These are phyloP conservation scores for Leptodontidium sp. DNA, from an alignment of 2,329 filamentous ascomycete genomes.

Conservation along the genomic window DNA sequence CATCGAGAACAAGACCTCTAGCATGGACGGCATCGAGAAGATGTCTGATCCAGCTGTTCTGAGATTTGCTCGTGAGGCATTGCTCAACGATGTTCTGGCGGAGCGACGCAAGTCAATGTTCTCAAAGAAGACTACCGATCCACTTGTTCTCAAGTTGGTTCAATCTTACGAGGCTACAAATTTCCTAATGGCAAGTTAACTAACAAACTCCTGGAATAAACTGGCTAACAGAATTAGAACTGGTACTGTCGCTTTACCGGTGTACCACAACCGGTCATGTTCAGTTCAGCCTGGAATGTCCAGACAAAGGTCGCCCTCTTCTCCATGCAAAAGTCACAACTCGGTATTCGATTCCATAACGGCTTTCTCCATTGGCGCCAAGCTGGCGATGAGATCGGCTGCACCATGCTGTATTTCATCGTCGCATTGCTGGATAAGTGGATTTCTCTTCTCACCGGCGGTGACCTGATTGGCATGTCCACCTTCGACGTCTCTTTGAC, in stretches of 20 bases:
- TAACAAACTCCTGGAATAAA: not conserved
- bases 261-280: slow-evolving; percentile 58
- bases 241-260: slow-evolving; percentile 61
- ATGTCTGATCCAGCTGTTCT: slow-evolving; percentile 52
- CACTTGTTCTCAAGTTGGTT: slow-evolving; percentile 55
- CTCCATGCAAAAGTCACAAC: slow-evolving; percentile 60
- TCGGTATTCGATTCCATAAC: slow-evolving; percentile 62
- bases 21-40: slow-evolving; percentile 36
- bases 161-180: slow-evolving; percentile 29
- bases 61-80: slow-evolving; percentile 54
- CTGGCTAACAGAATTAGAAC: slow-evolving; percentile 46
- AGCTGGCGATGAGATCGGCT: slow-evolving; percentile 57
- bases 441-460: slow-evolving; percentile 57
- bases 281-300: slow-evolving; percentile 65
- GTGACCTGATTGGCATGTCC: slow-evolving; percentile 51
- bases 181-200: slow-evolving; percentile 30
- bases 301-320: slow-evolving; percentile 62
- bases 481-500: slow-evolving; percentile 47
- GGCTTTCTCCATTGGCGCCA: slow-evolving; percentile 66
- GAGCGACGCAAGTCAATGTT: slow-evolving; percentile 54
- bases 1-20: slow-evolving; percentile 43
- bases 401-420: slow-evolving; percentile 61
- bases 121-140: slow-evolving; percentile 52
- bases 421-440: slow-evolving; percentile 64
- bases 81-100: slow-evolving; percentile 54